Base-by-base conservation (phyloP, 2,329 filamentous ascomycete species). In the Aspergillus flavus region DNA sequence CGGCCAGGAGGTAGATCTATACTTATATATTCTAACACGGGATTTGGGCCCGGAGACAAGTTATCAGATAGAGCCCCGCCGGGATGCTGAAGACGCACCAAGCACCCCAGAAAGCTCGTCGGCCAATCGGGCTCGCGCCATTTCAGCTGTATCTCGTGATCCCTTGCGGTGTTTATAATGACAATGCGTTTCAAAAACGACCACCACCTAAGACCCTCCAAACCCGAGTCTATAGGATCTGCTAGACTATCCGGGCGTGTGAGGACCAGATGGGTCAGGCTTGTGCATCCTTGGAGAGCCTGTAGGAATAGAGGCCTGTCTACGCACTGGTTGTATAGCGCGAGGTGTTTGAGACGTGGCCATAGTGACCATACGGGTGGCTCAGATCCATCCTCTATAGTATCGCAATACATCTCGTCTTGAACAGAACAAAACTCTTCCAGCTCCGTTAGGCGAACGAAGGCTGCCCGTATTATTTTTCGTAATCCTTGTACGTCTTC, bases 331-430 rank as follows among this genome's bases (percentile, higher is more conserved):
- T 67, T 63, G 45, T 62, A 67, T 60, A 66, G 30, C 11, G 62
- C 64, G 0, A 68, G 59, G 30, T 62, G 53, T 34, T 55, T 58
- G 41, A 68, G 62, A 41, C 39, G 56, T 21, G 64, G 62, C 66
- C 66, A 68, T 3, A 61, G 57, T 16, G 66, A 59, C 62, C 62
- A 64, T 16, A 66, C 54, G n/a, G 58, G 50, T 11, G 62, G 66
- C 21, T 66, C 62, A 21, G 46, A 41, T 2, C 21, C 50, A 12
- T 30, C 19, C 11, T 36, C 16, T 21, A 16, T 16, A 2, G 62
- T 66, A 32, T 54, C 58, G 4, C 63, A 57, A n/a, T 60, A 62
- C 11, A 68, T 61, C 39, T 66, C 64, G 34, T 66, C 64, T 11
- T 57, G 28, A 3, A 63, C 57, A 12, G 64, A 68, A 46, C 61